Evolutionary conservation across 2,329 filamentous ascomycete genomes (phyloP), one percentile per base, ranked within the genome.

Genomic region (Eurotiales sp.): DNA sequence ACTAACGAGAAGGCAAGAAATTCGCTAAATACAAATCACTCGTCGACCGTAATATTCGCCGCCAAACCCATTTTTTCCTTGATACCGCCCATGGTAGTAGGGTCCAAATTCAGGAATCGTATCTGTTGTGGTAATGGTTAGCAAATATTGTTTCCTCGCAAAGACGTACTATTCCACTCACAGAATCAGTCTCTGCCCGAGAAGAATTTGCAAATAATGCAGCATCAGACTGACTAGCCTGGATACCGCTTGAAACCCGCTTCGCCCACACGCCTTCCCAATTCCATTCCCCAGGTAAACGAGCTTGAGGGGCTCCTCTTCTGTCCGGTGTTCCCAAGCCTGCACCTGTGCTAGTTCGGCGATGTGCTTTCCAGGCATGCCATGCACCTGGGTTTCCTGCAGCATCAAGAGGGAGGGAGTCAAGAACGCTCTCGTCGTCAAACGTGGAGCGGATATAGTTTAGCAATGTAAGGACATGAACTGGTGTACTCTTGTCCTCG

Each of bases 191-290:
- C 14, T 72, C 72, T 40, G 62, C 72, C 25, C 73, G 72, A 39
- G 78, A 77, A 4, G 76, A 74, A 53, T 77, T 78, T 5, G 90
- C 89, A 71, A 85, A 97, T 21, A 97, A 72, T 4, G 89, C 84
- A 1, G 84, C 75, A 59, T 97, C 92, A 1, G 88, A 88, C 45
- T 90, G 72, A 62, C 90, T 95, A 8, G 81, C 78, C 46, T 85
- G 81, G 39, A 96, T 82, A 15, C 87, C 87, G 67, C 86, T 88
- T 68, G 83, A 85, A 1, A 96, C 91, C 50, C 92, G 81, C 57
- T 91, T 86, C 65, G 95, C 88, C 92, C 92, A 99, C 0, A 97
- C 92, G 0, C 92, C 91, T 62, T 96, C 90, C 92, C 92, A 97
- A 64, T 95, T 95, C 92, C 92, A 97, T 61, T 95, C 87, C 6